Base-by-base conservation (phyloP, 2,329 filamentous ascomycete genomes). In the Sphaerostilbella broomeana region DNA sequence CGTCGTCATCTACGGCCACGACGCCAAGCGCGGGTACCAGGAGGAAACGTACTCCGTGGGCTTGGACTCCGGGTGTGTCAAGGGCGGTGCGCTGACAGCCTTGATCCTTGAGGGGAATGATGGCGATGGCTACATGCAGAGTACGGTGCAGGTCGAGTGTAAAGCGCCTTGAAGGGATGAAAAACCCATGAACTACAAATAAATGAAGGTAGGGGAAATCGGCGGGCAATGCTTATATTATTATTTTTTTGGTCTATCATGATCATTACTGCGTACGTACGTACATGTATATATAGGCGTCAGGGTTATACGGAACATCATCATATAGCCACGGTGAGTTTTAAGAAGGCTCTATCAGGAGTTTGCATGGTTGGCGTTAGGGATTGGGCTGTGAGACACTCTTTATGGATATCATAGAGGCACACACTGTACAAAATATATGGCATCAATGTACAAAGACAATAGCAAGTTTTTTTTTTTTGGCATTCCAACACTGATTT, bases 1-100 rank as follows among this genome's bases (percentile, higher is more conserved):
- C 27, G 86, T 84, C 1, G 82, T 94, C 27, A 72, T 94, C 42
- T 95, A 94, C 60, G 89, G 89, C 5, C 90, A 97, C 57, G 86
- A 95, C 57, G 77, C 86, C 16, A 80, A 81, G 52, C 64, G 65
- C 3, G 88, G 87, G 0, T 72, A 94, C 35, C 55, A 52, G 21
- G 49, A 69, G 43, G 53, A 76, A 35, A 69, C 73, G 34, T 94
- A 86, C 60, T 85, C 82, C 4, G 86, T 88, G 54, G 92, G 92
- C 0, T 68, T 97, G 32, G 92, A 97, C 60, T 85, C 84, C 1
- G 82, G 80, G 0, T 97, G 92, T 58, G 79, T 86, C 3, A 76
- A 75, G 46, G 89, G 88, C 9, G 80, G 79, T 1, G 70, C 77
- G 46, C 66, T 98, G 48, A 86, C 84, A 1, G 89, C 85, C 1